Evolutionary conservation across 805 yeast species (phyloP).

Genomic region (Danielia oregonensis): DNA sequence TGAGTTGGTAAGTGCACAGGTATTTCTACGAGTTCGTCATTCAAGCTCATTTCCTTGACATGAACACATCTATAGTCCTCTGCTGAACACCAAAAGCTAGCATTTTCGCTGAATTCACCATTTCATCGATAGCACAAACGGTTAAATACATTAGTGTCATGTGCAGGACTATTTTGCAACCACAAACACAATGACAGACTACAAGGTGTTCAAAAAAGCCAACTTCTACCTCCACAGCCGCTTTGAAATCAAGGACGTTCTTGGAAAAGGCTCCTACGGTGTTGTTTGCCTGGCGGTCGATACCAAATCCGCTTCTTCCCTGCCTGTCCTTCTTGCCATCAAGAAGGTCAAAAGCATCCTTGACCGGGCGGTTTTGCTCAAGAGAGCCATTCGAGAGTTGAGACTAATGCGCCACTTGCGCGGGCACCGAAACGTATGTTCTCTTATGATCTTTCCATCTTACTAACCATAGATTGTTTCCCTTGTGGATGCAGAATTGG

Average conservation of each 20-base stretch:
- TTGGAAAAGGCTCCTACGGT: constrained; percentile 88
- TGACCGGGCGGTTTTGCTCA: constrained; percentile 59
- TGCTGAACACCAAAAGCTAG: too few relatives aligned
- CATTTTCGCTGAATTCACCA: too few relatives aligned
- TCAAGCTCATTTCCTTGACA: too few relatives aligned
- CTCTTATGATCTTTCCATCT: neutral
- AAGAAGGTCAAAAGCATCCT: constrained; percentile 77
- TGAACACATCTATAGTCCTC: too few relatives aligned
- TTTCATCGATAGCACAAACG: too few relatives aligned
- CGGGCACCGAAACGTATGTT: constrained; percentile 71
- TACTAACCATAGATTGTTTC: constrained; percentile 52
- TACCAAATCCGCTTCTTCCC: constrained; percentile 24
- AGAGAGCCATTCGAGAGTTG: constrained; percentile 81
- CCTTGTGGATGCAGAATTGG: constrained; percentile 70
- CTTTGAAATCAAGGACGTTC: constrained; percentile 52
- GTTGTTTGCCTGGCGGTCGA: constrained; percentile 76
- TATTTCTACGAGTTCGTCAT: too few relatives aligned
- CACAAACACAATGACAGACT: constrained; percentile 10
- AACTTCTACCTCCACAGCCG: constrained; percentile 60
- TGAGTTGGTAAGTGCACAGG: too few relatives aligned
- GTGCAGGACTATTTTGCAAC: neutral
- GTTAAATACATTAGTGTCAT: too few relatives aligned
- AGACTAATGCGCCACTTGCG: constrained; percentile 75
- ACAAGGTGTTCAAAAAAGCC: constrained; percentile 13
- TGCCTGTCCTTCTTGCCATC: constrained; percentile 55